Evolutionary conservation across 2,329 filamentous ascomycete species (phyloP).

Genomic region (Aspergillus fumigatiaffinis): DNA sequence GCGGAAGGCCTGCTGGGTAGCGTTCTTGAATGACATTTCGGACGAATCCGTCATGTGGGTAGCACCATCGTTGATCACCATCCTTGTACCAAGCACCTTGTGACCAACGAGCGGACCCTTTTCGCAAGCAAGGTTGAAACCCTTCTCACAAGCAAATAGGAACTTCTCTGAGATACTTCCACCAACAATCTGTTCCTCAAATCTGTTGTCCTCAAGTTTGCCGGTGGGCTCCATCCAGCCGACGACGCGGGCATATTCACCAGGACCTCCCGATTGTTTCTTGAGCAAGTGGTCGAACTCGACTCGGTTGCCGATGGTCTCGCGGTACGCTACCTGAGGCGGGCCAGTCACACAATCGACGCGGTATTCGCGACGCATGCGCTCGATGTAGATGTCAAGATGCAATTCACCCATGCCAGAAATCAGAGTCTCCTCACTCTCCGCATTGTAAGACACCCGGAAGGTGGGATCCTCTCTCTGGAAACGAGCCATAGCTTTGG

Average conservation of each 20-base stretch:
- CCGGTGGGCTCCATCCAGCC: conserved; percentile 87
- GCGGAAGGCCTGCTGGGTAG: conserved; percentile 93
- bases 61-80: conserved; percentile 93
- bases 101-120: conserved; percentile 92
- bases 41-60: conserved; percentile 98
- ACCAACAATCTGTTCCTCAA: conserved; percentile 82
- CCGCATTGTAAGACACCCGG: conserved; percentile 84
- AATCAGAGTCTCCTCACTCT: conserved; percentile 96
- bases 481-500: conserved; percentile 98
- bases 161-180: conserved; percentile 95
- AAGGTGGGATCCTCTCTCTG: conserved; percentile 98
- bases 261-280: conserved; percentile 92
- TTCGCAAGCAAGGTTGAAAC: conserved; percentile 76
- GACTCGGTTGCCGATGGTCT: conserved; percentile 77
- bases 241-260: conserved; percentile 89
- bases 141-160: conserved; percentile 89
- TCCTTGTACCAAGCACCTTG: conserved; percentile 80
- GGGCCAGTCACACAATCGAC: conserved; percentile 95
- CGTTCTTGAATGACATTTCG: conserved; percentile 91
- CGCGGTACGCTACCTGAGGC: conserved; percentile 93
- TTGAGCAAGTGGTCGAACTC: conserved; percentile 91
- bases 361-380: conserved; percentile 93
- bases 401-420: conserved; percentile 98
- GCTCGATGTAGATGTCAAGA: conserved; percentile 95
- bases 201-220: conserved; percentile 68